These are phyloP conservation scores for Verticillium dahliae DNA, from an alignment of 2,329 filamentous ascomycete genomes.

Conservation along the genomic window DNA sequence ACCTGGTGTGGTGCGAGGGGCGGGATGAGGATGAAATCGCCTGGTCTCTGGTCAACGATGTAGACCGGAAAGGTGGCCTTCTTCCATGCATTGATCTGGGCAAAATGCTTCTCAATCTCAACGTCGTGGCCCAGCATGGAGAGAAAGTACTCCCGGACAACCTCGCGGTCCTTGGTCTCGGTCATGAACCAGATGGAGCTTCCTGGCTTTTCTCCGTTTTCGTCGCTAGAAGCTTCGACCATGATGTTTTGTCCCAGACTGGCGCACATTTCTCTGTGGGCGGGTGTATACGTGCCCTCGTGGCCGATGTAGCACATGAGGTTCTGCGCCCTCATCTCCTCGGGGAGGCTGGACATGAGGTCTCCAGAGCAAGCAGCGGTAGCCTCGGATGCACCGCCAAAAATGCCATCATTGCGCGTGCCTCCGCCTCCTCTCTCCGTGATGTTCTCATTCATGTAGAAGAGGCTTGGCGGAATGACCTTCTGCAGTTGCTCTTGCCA, in stretches of 20 bases:
- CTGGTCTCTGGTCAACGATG: conserved; percentile 81
- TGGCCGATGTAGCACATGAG: conserved; percentile 98
- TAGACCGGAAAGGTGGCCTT: conserved; percentile 90
- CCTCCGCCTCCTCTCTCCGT: conserved; percentile 29
- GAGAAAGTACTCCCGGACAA: conserved; percentile 89
- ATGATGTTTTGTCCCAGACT: conserved; percentile 96
- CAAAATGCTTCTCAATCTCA: conserved; percentile 94
- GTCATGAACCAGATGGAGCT: conserved; percentile 99
- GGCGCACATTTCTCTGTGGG: conserved; percentile 96
- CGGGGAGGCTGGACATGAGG: conserved; percentile 86
- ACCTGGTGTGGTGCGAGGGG: conserved; percentile 94
- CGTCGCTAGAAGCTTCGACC: conserved; percentile 77
- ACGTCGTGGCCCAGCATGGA: conserved; percentile 93
- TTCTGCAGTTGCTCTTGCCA: conserved; percentile 78
- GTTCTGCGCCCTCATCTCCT: conserved; percentile 86
- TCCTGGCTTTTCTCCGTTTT: conserved; percentile 71
- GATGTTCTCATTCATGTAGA: conserved; percentile 82
- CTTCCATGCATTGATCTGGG: conserved; percentile 92
- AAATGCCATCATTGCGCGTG: conserved; percentile 20
- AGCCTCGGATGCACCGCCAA: conserved; percentile 42
- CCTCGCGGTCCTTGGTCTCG: conserved; percentile 82
- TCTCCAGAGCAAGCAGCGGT: conserved; percentile 72
- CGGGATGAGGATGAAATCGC: conserved; percentile 90
- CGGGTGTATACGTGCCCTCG: conserved; percentile 92
- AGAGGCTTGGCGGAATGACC: conserved; percentile 73